Conservation (phyloP, 805 yeast genomes). For the Yamadazyma insecticola region DNA sequence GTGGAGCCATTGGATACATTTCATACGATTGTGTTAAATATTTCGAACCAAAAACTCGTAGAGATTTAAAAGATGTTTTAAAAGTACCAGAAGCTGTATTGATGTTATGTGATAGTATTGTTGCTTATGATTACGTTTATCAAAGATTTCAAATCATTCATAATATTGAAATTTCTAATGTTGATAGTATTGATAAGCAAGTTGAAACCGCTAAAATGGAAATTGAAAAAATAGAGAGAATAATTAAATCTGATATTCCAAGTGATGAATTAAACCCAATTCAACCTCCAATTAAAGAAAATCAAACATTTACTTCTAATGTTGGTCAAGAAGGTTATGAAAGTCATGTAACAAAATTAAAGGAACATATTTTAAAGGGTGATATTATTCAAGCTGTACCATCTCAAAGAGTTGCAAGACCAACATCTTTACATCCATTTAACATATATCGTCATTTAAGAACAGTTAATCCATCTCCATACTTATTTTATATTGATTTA, state of each 20-base stretch:
- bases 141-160: conserved; percentile 89
- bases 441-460: conserved; percentile 92
- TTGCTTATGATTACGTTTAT: conserved; percentile 91
- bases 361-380: conserved; percentile 80
- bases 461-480: conserved; percentile 96
- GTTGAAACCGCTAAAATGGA: conserved; percentile 51
- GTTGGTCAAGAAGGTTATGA: conserved; percentile 95
- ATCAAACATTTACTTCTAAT: conserved; percentile 76
- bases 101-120: conserved; percentile 85
- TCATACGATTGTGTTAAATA: conserved; percentile 96
- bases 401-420: conserved; percentile 93
- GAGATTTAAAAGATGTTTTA: conserved; percentile 71
- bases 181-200: conserved; percentile 33
- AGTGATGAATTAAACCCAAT: conserved; percentile 54
- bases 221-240: conserved; percentile 52
- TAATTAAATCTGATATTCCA: conserved; percentile 42
- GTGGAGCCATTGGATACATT: conserved; percentile 96
- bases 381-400: conserved; percentile 98
- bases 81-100: conserved; percentile 86
- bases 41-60: conserved; percentile 87
- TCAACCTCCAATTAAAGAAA: conserved; percentile 66
- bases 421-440: conserved; percentile 93
- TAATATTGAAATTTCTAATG: conserved; percentile 52
- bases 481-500: conserved; percentile 89
- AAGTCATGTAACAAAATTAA: conserved; percentile 66